Percentiles rank a stretch among this genome's conserved stretches.
Evolutionary conservation across 768 basidiomycete species (phyloP).

Genomic region (Suillus bovinus): DNA sequence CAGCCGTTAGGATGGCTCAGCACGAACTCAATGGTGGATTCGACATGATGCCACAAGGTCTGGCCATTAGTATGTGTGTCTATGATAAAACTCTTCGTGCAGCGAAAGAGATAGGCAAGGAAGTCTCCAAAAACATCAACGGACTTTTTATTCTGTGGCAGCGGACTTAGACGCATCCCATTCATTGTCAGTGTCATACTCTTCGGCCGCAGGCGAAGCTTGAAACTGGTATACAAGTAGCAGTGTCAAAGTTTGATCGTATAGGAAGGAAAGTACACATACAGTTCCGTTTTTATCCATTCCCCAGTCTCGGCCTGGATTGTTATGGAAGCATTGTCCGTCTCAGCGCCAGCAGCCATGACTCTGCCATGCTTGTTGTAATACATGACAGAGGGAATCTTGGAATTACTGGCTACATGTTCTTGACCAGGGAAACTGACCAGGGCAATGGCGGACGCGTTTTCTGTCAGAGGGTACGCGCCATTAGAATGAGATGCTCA

Average conservation of each 20-base stretch:
- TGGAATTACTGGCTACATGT: constrained; percentile 82
- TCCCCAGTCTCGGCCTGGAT: constrained; percentile 77
- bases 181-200: constrained; percentile 84
- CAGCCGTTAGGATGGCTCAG: constrained; percentile 82
- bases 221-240: constrained; percentile 58
- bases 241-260: constrained; percentile 6
- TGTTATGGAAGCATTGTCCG: constrained; percentile 56
- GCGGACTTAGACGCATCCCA: constrained; percentile 71
- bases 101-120: constrained; percentile 69
- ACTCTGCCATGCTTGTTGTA: constrained; percentile 67
- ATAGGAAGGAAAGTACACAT: constrained; percentile 28
- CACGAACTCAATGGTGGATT: constrained; percentile 70
- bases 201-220: constrained; percentile 74
- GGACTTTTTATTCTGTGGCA: constrained; percentile 66
- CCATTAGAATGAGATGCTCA: constrained; percentile 29
- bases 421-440: constrained; percentile 80
- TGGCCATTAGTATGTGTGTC: constrained; percentile 83
- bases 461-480: neutral
- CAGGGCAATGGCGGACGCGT: constrained; percentile 17
- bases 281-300: constrained; percentile 80
- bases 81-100: constrained; percentile 72
- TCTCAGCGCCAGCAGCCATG: constrained; percentile 77
- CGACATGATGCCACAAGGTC: constrained; percentile 69
- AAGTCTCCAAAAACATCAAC: constrained; percentile 82
- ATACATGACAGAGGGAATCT: constrained; percentile 78